Evolutionary conservation across 2,329 filamentous ascomycete species (phyloP), one percentile per base, ranked within the genome.

Genomic region (Fusarium begoniae): DNA sequence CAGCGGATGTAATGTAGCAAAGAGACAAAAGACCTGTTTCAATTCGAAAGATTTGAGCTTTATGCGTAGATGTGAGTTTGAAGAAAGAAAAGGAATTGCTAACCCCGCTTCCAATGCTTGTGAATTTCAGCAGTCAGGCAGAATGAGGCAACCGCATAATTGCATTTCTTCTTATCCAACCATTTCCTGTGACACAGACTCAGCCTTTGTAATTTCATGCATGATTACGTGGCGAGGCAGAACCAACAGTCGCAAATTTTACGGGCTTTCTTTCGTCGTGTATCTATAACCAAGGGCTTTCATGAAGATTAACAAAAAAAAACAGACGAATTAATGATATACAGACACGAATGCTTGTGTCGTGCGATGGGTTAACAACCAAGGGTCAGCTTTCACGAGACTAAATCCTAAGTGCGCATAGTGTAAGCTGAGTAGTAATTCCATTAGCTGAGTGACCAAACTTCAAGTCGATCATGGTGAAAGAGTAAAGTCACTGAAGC

Each of bases 341-440:
- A 22, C 20, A 28, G 3, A 22, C 9, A 0, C 0, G 18, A 28
- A 3, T 22, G 4, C 4, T 22, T 14, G 2, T 48, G 9, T 22
- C 44, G 1, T 1, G 3, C 9, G 6, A 17, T 28, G 20, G 13
- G 9, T 22, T 28, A 4, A 6, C 6, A 0, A 28, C 6, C 45
- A 48, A 0, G 4, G 6, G 0, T 2, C 26, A 28, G 13, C 26
- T 15, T 30, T 0, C 1, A 8, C 0, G 0, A 22, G 9, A 5
- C 20, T 8, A 22, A 30, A 30, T 0, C 5, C 13, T 9, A 35
- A 22, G 3, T 14, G 17, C 2, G 6, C 11, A 15, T 24, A 17
- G 6, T 20, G 0, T 11, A 0, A 20, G 32, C 6, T 26, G 11
- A 22, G 12, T 3, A 0, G 6, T 8, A 11, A 20, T 8, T 11